Evolutionary conservation across 2,329 filamentous ascomycete species (phyloP), one percentile per base, ranked within the genome.

Genomic region (Gaeumannomyces sp.): DNA sequence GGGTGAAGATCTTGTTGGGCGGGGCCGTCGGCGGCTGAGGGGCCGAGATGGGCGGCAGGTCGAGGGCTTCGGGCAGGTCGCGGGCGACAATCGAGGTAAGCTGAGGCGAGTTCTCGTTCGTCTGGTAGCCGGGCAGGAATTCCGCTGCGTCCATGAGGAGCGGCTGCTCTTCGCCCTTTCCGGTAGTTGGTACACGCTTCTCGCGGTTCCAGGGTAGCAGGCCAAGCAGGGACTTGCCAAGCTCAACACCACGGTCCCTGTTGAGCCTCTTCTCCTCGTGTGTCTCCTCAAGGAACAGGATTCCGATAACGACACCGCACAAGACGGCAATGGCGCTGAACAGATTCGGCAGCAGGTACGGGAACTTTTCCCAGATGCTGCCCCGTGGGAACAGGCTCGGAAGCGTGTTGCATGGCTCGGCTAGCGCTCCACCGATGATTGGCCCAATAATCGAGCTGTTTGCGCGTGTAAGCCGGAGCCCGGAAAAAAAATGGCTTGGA

Each of bases 251-350:
- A 50, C 84, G 80, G 75, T 99, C 95, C 59, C 85, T 86, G 65
- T 88, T 83, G 69, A 87, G 76, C 78, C 91, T 96, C 80, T 90
- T 90, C 74, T 91, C 87, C 62, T 88, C 85, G 73, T 99, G 95
- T 1, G 95, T 98, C 79, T 99, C 95, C 74, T 99, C 93, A 64
- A 99, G 81, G 73, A 97, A 97, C 27, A 97, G 78, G 64, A 96
- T 80, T 25, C 93, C 93, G 64, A 95, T 83, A 4, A 89, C 74
- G 60, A 97, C 88, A 25, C 93, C 92, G 67, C 90, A 80, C 56
- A 89, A 77, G 13, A 96, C 89, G 22, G 95, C 86, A n/a, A 81
- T 80, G 38, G 92, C 89, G 76, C 93, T 96, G 69, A 97, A 90
- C n/a, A 97, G 77, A 76, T 97, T 97, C 50, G 93, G 93, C 62